A percentile compares a stretch with the other conserved stretches of the same genome.
Conservation (phyloP, 1,139 yeast genomes). For the Kodamaea ohmeri region DNA sequence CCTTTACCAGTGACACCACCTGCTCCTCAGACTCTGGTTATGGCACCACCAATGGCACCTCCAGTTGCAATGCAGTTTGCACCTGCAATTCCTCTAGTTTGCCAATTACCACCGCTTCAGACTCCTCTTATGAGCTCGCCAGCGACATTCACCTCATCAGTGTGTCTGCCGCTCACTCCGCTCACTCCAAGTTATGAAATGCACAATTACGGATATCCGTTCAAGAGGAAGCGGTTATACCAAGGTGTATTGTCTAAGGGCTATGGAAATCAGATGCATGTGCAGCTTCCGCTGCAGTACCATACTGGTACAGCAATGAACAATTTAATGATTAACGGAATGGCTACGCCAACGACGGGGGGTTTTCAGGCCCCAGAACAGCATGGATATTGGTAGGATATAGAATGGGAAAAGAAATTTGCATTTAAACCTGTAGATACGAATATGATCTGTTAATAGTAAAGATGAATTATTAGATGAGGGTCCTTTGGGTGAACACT, state of each 20-base stretch:
- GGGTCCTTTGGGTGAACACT: too few species aligned
- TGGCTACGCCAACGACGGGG: slow-evolving; percentile 5
- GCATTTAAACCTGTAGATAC: neutral
- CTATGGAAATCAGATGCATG: slow-evolving; percentile 7
- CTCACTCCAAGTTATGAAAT: slow-evolving; percentile 15
- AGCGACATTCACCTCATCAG: slow-evolving; percentile 4
- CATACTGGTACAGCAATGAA: slow-evolving; percentile 5
- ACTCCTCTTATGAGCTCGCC: slow-evolving; percentile 4
- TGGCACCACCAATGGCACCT: slow-evolving; percentile 2
- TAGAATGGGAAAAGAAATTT: slow-evolving; percentile 3
- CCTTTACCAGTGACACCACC: neutral
- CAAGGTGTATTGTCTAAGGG: slow-evolving; percentile 8
- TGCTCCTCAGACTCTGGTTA: neutral
- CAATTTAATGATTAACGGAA: slow-evolving; percentile 4
- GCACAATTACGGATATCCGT: slow-evolving; percentile 13
- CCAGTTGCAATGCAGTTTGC: slow-evolving; percentile 4
- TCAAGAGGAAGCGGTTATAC: slow-evolving; percentile 14
- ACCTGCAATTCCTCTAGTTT: slow-evolving; percentile 3
- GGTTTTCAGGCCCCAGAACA: slow-evolving; percentile 1
- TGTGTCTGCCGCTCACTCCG: slow-evolving; percentile 15
- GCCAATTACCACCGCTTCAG: slow-evolving; percentile 3
- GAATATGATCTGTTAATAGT: neutral
- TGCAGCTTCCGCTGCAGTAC: slow-evolving; percentile 7
- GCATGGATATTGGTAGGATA: slow-evolving; percentile 4
- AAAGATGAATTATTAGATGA: too few species aligned